Evolutionary conservation across 106 monocot genomes (phyloP).

Genomic region (Cymbidium sinense): DNA sequence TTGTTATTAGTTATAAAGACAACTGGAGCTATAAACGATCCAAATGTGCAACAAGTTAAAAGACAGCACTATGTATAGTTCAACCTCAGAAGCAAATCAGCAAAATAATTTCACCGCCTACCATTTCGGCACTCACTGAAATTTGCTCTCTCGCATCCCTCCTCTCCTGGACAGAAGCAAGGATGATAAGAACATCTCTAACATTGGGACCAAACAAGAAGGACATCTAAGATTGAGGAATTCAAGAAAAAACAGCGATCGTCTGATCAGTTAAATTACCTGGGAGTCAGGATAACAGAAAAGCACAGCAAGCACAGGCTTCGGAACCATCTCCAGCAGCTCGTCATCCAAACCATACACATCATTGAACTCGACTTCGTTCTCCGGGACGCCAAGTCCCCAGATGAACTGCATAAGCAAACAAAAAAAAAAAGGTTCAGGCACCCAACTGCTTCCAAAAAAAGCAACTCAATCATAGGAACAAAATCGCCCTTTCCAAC

Average conservation of each 20-base stretch:
- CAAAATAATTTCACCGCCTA: neutral
- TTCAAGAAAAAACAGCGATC: neutral
- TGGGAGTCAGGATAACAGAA: conserved; percentile 67
- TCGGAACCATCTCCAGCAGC: conserved; percentile 82
- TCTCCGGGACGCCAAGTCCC: conserved; percentile 81
- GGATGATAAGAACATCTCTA: neutral
- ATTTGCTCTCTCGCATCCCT: conserved; percentile 7
- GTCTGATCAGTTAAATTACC: conserved; percentile 15
- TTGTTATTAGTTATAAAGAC: no score
- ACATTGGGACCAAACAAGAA: neutral
- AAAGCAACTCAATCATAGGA: neutral
- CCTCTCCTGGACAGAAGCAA: conserved; percentile 16
- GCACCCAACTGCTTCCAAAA: neutral
- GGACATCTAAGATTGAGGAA: neutral
- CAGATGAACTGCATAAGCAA: conserved; percentile 54
- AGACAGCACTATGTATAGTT: neutral
- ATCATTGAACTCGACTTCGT: conserved; percentile 76
- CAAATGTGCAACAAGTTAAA: neutral
- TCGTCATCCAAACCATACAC: conserved; percentile 90
- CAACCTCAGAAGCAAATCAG: neutral
- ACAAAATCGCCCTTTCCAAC: neutral
- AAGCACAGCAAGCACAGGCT: conserved; percentile 87
- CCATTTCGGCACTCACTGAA: neutral
- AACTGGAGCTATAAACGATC: no score
- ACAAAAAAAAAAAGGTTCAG: neutral